Conservation (phyloP, 805 yeast genomes). For the Candida odintsovae region DNA sequence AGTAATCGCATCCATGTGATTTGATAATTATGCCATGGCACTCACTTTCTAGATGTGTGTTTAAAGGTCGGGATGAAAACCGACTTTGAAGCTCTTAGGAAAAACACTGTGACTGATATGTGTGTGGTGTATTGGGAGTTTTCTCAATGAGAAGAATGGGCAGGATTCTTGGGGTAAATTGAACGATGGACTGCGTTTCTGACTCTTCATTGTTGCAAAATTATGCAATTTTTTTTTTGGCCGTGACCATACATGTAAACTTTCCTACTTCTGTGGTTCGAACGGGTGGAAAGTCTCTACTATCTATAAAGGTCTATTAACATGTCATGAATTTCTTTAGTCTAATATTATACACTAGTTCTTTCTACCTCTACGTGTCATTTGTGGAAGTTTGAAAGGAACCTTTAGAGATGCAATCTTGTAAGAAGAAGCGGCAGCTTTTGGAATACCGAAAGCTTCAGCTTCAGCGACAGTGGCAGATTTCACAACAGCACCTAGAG, state of each 20-base stretch:
- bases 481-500: slow-evolving; percentile 77
- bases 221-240: not conserved
- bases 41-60: not conserved
- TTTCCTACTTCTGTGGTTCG: not conserved
- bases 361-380: slow-evolving; percentile 59
- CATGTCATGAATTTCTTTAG: not conserved
- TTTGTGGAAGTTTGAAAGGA: slow-evolving; percentile 85
- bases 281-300: not conserved
- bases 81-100: not conserved
- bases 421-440: slow-evolving; percentile 52
- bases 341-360: slow-evolving; percentile 7
- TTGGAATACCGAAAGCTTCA: slow-evolving; percentile 64
- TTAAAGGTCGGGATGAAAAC: not conserved
- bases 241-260: no score
- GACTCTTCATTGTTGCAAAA: not conserved
- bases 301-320: no score
- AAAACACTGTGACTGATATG: not conserved
- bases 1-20: not conserved
- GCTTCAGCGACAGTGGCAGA: slow-evolving; percentile 69
- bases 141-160: not conserved
- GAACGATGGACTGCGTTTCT: not conserved
- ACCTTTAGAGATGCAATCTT: slow-evolving; percentile 81
- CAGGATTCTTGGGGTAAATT: not conserved
- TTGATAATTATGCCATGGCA: not conserved
- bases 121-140: not conserved